Conservation (phyloP, 73 alveolate species). For the Uronychia binucleata region DNA sequence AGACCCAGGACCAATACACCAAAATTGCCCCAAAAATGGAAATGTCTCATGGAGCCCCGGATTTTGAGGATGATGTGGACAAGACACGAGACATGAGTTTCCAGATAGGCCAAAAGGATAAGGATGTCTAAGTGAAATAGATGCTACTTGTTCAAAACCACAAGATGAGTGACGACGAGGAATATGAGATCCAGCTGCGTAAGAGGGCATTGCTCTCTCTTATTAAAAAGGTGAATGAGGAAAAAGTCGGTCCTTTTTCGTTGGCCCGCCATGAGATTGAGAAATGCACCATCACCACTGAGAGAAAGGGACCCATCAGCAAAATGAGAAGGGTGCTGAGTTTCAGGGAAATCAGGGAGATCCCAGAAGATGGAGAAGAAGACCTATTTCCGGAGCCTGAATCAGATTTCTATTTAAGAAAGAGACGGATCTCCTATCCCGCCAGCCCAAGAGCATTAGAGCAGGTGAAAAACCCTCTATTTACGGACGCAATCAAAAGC, state of each 20-base stretch:
- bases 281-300: conserved; percentile 17
- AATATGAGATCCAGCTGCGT: conserved; percentile 23
- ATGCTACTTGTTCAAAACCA: conserved; percentile 1
- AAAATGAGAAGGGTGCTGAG: neutral
- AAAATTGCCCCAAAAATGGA: neutral
- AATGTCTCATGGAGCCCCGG: conserved; percentile 13
- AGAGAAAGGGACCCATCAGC: neutral
- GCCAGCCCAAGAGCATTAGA: conserved; percentile 32
- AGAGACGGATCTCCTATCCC: conserved; percentile 16
- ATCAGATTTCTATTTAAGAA: neutral
- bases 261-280: conserved; percentile 1
- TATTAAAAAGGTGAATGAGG: conserved; percentile 13
- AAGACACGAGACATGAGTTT: neutral
- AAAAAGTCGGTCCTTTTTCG: neutral
- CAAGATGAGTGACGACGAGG: conserved; percentile 13
- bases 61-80: neutral
- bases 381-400: neutral
- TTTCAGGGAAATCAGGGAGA: conserved; percentile 15
- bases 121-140: neutral
- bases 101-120: neutral
- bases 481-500: conserved; percentile 13
- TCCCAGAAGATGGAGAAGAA: neutral
- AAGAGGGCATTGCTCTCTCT: conserved; percentile 20
- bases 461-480: conserved; percentile 52
- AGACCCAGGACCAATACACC: neutral